Evolutionary conservation across 768 basidiomycete species (phyloP), one percentile per base, ranked within the genome.

Genomic region (Auricularia auricula-judae): DNA sequence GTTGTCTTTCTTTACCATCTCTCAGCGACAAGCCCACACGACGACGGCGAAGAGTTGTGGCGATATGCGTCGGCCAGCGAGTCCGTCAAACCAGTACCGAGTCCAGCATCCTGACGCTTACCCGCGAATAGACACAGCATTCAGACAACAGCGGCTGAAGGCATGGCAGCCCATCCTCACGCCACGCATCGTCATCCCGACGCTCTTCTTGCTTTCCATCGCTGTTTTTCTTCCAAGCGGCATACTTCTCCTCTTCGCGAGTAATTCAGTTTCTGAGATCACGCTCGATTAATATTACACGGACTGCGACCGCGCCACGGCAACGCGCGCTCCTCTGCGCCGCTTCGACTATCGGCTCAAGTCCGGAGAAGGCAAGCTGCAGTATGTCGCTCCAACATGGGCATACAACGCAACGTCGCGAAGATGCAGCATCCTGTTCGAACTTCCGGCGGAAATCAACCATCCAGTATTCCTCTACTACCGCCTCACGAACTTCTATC

Each of bases 91-190:
- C 3, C 8, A 29, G 2, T 29, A 29, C 29, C 29, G 29, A 29
- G 29, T 29, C 29, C 29, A 29, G 29, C 29, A 29, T 29, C 12
- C 39, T 42, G 8, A 42, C 12, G 39, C 39, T 14, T 8, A 42
- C 12, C 39, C 2, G 12, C 12, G 39, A 14, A 8, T 74, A 97
- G 93, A 98, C 76, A 98, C 95, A 65, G 96, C 95, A 43, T 98
- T 97, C 84, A 98, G 97, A 78, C 97, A 99, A 75, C 97, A 99
- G 76, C 89, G 97, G 64, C 84, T 99, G 73, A 98, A 98, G 79
- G 97, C 97, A 72, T 99, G 97, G 97, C 97, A 99, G 81, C 97
- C 97, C 7, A 98, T 99, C 73, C 83, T 98, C 60, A 98, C 95
- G 3, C 97, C 97, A 3, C 95, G 95, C 76, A 96, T 93, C 1